phyloP scores from a whole-genome alignment of 305 asterid species.

The Fraxinus xanthoxyloides region DNA sequence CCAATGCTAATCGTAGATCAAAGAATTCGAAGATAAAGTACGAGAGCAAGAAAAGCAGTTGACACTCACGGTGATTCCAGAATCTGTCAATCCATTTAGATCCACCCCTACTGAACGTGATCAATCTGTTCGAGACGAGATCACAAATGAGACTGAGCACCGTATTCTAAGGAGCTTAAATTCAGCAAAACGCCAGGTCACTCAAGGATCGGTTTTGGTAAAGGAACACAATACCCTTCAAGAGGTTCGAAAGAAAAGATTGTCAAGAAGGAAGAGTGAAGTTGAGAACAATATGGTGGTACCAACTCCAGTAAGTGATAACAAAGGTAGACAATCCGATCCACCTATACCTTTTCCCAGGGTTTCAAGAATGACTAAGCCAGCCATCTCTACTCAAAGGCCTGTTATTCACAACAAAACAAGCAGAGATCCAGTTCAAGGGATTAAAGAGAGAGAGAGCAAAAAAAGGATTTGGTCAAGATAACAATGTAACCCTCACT shows the following conservation, averaged over 20 bases:
- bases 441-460: constrained; percentile 55
- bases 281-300: constrained; percentile 33
- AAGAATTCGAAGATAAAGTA: constrained; percentile 65
- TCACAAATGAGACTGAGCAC: constrained; percentile 40
- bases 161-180: constrained; percentile 50
- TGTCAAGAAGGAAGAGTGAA: constrained; percentile 41
- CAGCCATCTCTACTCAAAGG: constrained; percentile 38
- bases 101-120: constrained; percentile 38
- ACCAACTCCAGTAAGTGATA: constrained; percentile 37
- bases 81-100: constrained; percentile 26
- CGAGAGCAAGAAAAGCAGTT: constrained; percentile 55
- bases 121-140: constrained; percentile 30
- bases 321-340: constrained; percentile 53
- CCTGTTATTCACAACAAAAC: constrained; percentile 38
- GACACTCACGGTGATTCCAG: constrained; percentile 25
- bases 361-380: constrained; percentile 39
- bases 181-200: constrained; percentile 32
- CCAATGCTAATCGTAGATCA: constrained; percentile 41
- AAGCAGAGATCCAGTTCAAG: constrained; percentile 48
- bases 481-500: constrained; percentile 22
- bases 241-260: constrained; percentile 39
- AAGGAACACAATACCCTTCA: constrained; percentile 42
- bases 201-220: constrained; percentile 30
- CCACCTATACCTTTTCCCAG: constrained; percentile 46
- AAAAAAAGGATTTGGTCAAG: constrained; percentile 75